Base-by-base conservation (phyloP, 1,284 basidiomycete species). In the Ceratobasidium sp. region DNA sequence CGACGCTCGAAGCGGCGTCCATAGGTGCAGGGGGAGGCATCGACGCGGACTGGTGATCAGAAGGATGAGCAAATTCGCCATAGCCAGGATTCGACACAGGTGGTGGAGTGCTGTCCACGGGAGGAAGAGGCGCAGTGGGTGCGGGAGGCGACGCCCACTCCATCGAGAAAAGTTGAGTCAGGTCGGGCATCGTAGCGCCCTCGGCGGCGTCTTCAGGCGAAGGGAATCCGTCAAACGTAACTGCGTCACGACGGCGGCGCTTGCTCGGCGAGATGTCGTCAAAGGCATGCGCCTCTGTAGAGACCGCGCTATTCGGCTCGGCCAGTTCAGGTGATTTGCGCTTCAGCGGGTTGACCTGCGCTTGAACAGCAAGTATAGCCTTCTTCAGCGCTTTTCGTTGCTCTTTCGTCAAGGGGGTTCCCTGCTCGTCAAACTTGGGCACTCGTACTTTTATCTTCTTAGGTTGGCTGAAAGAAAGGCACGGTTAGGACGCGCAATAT, bases 361-460 rank as follows among this genome's bases (percentile, higher is more conserved):
- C 59, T 48, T 74, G 71, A 20, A 61, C 59, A 7, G 59, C 61
- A 17, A 74, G 71, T 6, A 74, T 74, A 23, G 71, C 71, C 33
- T 74, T 74, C 70, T 65, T 74, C 44, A 74, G 20, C 20, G 71
- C 44, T 26, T 74, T 74, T 59, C 71, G 71, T 42, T 74, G 59
- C 42, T 65, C 61, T 48, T 42, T 74, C 44, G 71, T 64, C 61
- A 74, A 46, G 3, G 71, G 71, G n/a, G 64, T 74, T n/a, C 71
- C 71, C 28, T 65, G 26, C 20, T 74, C 71, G 40, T 74, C 71
- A 28, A 74, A n/a, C 33, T 74, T 74, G 1, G 71, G 71, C 4
- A 74, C 71, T 42, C 59, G 59, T 17, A 74, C 40, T 26, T 74
- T 74, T 38, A 15, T 33, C 42, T 73, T 59, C 28, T 73, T 73